Base-by-base conservation (phyloP, 441 rosid genomes). In the Gossypium aridum region DNA sequence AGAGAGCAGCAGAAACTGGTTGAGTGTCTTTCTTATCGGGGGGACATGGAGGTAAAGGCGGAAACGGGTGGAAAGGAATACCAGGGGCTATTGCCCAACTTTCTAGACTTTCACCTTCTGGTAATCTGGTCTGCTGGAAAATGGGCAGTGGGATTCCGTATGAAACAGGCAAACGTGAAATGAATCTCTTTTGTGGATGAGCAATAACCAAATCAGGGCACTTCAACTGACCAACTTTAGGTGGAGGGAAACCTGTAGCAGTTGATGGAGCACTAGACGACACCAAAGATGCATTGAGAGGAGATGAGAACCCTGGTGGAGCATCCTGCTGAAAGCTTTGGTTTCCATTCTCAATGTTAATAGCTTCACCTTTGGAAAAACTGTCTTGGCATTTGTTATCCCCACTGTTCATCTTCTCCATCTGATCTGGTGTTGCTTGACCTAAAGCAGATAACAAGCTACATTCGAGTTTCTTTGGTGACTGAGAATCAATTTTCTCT, bases 251-350 rank as follows among this genome's bases (percentile, higher is more conserved):
- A 71, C 79, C 78, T 16, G 63, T 20, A 31, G 65, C 75, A 64
- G 81, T 72, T 60, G 86, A 76, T 64, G 85, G 79, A 74, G 80
- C 68, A 75, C 43, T 75, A 13, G 87, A 75, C 56, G 87, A 79
- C 37, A 77, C 77, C 17, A 65, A 61, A 45, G 86, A 85, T 14
- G 78, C 64, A 39, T 73, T 77, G 4, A 23, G 45, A 47, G 84
- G 84, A 61, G 91, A 89, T 64, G 96, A 83, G 81, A 95, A 93
- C 28, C 99, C 98, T 14, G 98, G 99, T 31, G 99, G 98, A 75
- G 81, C 84, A 75, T 91, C 95, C 37, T 84, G 94, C 70, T 70
- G 87, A 49, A 39, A 64, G 64, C 79, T 87, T 31, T 76, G 82
- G 49, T 74, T 77, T 74, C 80, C 80, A 72, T 56, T 43, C 55